phyloP scores from a whole-genome alignment of 2,329 filamentous ascomycete genomes.

The Dendrostoma leiphaemia region DNA sequence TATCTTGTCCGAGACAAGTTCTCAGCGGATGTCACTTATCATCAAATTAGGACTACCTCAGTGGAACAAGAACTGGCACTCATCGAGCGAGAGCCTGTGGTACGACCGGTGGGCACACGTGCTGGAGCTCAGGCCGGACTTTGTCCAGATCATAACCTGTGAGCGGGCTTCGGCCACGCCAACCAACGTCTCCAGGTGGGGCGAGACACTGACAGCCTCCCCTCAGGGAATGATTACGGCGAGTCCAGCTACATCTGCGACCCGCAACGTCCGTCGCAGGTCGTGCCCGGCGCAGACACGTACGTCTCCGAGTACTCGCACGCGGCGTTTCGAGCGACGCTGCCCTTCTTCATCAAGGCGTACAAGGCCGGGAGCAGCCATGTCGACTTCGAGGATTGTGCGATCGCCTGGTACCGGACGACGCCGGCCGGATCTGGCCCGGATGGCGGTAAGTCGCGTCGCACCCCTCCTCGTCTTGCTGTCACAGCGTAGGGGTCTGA shows the following conservation, averaged over 20 bases:
- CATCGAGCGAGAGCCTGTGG: constrained; percentile 53
- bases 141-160: constrained; percentile 56
- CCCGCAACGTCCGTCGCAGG: constrained; percentile 36
- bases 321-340: constrained; percentile 44
- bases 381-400: constrained; percentile 31
- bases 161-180: no score
- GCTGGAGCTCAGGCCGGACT: constrained; percentile 46
- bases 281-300: constrained; percentile 44
- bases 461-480: no score
- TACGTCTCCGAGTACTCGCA: constrained; percentile 48
- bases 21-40: no score
- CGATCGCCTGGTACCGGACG: constrained; percentile 43
- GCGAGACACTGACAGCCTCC: no score
- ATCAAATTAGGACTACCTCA: constrained; percentile 15
- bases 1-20: not conserved
- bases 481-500: no score
- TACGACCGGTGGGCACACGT: constrained; percentile 55
- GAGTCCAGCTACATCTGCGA: constrained; percentile 59
- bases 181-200: no score
- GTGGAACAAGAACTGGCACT: constrained; percentile 55
- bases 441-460: constrained; percentile 34
- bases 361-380: constrained; percentile 44
- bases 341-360: constrained; percentile 48
- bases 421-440: constrained; percentile 30
- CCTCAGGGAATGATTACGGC: constrained; percentile 54